Evolutionary conservation across 148 eudicot genomes (phyloP).

Genomic region (Rhododendron kiyosumense): DNA sequence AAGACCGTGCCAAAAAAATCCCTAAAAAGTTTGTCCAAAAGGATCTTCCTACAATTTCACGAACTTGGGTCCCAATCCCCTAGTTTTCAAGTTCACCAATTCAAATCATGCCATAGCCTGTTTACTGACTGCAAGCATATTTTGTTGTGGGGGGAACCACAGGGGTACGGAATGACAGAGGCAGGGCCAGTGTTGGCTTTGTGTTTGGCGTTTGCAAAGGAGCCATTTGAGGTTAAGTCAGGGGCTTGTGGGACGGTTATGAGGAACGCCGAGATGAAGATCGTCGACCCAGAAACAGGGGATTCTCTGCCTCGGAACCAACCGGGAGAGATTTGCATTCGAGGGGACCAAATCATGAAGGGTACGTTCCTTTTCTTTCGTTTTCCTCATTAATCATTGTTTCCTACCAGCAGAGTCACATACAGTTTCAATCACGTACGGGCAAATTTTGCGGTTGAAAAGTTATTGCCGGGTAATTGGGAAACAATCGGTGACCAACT

Average conservation of each 20-base stretch:
- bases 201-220: constrained; percentile 84
- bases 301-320: constrained; percentile 56
- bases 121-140: background rate
- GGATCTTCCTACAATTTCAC: background rate
- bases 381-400: background rate
- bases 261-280: constrained; percentile 89
- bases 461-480: background rate
- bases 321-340: constrained; percentile 80
- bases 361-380: constrained; percentile 30
- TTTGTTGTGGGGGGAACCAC: background rate
- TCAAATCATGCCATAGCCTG: background rate
- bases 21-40: too few relatives aligned
- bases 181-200: constrained; percentile 88
- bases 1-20: background rate
- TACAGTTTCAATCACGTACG: background rate
- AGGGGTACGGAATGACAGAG: constrained; percentile 99
- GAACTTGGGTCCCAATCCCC: background rate
- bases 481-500: background rate
- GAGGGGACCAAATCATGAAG: constrained; percentile 97
- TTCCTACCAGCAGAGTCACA: background rate
- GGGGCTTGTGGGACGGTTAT: constrained; percentile 90
- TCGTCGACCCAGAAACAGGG: constrained; percentile 63
- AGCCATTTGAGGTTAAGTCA: constrained; percentile 66
- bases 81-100: background rate
- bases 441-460: background rate